These are phyloP conservation scores for Populus hybrid DNA, from an alignment of 441 rosid genomes.

Conservation along the genomic window DNA sequence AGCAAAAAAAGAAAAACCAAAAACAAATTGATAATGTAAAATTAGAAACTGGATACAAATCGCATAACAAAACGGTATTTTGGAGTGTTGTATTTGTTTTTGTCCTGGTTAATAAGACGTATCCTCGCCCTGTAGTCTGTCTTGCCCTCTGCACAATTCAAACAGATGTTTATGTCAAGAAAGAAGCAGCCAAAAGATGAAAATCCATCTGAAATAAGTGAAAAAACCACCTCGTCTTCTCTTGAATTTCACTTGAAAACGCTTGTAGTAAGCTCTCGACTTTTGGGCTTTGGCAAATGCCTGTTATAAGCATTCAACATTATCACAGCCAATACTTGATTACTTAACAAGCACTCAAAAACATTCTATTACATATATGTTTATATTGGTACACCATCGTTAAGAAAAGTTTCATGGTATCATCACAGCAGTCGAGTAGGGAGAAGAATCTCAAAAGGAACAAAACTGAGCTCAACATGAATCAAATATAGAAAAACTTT, in stretches of 20 bases:
- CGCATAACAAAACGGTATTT: constrained; percentile 79
- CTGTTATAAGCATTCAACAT: constrained; percentile 24
- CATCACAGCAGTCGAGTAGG: no score
- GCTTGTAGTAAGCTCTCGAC: constrained; percentile 70
- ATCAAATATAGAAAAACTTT: not conserved
- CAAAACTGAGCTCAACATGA: no score
- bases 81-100: constrained; percentile 84
- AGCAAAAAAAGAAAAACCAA: not conserved
- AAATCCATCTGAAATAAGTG: not conserved
- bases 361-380: no score
- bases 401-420: no score
- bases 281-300: constrained; percentile 66
- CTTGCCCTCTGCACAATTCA: constrained; percentile 48
- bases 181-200: not conserved
- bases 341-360: not conserved
- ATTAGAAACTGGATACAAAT: constrained; percentile 45
- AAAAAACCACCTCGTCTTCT: constrained; percentile 69
- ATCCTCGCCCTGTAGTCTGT: constrained; percentile 84
- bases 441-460: no score
- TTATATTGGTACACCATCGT: no score
- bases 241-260: constrained; percentile 84
- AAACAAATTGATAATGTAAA: not conserved
- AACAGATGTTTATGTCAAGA: not conserved
- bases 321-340: not conserved
- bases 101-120: constrained; percentile 74